Evolutionary conservation across 2,329 filamentous ascomycete species (phyloP).

Genomic region (Bipolaris victoriae): DNA sequence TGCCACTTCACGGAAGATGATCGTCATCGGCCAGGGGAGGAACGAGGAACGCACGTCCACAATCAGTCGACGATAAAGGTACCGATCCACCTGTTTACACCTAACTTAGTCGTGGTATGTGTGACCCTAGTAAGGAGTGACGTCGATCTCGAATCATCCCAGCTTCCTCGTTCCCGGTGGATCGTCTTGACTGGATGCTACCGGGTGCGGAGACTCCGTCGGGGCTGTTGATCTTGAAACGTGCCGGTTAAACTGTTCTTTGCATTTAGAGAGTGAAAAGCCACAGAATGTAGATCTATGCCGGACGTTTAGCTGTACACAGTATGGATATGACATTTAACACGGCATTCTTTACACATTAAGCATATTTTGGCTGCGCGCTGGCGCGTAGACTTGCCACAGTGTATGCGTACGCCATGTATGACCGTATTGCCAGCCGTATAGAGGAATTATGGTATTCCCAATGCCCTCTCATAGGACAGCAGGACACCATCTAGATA

Average conservation of each 20-base stretch:
- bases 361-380: conserved; percentile 16
- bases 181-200: conserved; percentile 26
- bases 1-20: not conserved
- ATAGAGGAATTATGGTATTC: not conserved
- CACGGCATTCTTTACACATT: conserved; percentile 6
- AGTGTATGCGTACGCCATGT: conserved; percentile 8
- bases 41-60: conserved; percentile 14
- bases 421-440: conserved; percentile 9
- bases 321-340: conserved; percentile 28
- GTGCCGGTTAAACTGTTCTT: conserved; percentile 28
- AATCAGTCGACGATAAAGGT: conserved; percentile 20
- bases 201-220: conserved; percentile 21
- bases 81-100: conserved; percentile 27
- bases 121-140: conserved; percentile 23
- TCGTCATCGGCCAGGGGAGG: conserved; percentile 37
- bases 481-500: conserved; percentile 5
- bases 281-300: conserved; percentile 32
- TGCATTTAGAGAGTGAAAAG: conserved; percentile 3
- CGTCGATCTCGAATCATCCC: conserved; percentile 39
- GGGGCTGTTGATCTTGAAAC: conserved; percentile 32
- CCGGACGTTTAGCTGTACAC: conserved; percentile 28
- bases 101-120: conserved; percentile 16
- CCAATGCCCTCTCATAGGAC: conserved; percentile 1
- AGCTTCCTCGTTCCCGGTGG: conserved; percentile 29
- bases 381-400: conserved; percentile 13